Percentiles rank a stretch among this genome's conserved stretches.
phyloP scores from a whole-genome alignment of 306 rosid genomes.

The Corylus avellana region DNA sequence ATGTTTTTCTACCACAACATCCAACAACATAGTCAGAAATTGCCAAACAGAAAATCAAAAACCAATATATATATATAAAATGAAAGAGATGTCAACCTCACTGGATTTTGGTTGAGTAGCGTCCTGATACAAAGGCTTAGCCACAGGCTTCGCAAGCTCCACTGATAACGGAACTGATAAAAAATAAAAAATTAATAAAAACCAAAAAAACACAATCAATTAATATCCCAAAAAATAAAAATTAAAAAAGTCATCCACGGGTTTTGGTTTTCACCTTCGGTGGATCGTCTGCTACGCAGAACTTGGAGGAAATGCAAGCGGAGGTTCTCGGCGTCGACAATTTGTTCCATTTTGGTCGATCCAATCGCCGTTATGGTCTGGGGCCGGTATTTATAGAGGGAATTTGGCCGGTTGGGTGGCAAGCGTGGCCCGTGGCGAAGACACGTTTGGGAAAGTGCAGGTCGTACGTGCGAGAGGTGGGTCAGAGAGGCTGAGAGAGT shows the following conservation, averaged over 20 bases:
- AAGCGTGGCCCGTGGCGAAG: neutral
- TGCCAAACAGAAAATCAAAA: neutral
- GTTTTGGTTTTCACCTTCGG: slow-evolving; percentile 38
- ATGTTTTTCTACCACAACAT: slow-evolving; percentile 32
- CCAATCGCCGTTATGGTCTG: neutral
- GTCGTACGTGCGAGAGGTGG: slow-evolving; percentile 32
- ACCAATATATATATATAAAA: neutral
- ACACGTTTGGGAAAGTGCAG: slow-evolving; percentile 32
- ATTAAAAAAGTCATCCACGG: neutral
- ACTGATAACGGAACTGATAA: slow-evolving; percentile 59
- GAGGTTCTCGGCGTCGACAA: slow-evolving; percentile 39
- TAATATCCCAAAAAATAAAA: neutral
- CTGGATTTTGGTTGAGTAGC: slow-evolving; percentile 32
- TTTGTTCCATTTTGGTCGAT: slow-evolving; percentile 40
- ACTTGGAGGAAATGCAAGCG: slow-evolving; percentile 55
- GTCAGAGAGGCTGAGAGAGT: neutral
- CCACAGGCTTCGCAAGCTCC: slow-evolving; percentile 55
- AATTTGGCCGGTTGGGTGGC: slow-evolving; percentile 27
- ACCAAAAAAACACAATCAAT: neutral
- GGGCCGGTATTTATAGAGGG: slow-evolving; percentile 18
- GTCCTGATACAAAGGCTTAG: slow-evolving; percentile 51
- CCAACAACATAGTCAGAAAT: slow-evolving; percentile 7
- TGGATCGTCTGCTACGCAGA: slow-evolving; percentile 48
- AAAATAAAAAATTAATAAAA: neutral
- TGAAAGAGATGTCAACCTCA: slow-evolving; percentile 45